Percentiles rank a stretch among this genome's conserved stretches.
phyloP scores from a whole-genome alignment of 768 basidiomycete genomes.

The Panaeolus cyanescens region DNA sequence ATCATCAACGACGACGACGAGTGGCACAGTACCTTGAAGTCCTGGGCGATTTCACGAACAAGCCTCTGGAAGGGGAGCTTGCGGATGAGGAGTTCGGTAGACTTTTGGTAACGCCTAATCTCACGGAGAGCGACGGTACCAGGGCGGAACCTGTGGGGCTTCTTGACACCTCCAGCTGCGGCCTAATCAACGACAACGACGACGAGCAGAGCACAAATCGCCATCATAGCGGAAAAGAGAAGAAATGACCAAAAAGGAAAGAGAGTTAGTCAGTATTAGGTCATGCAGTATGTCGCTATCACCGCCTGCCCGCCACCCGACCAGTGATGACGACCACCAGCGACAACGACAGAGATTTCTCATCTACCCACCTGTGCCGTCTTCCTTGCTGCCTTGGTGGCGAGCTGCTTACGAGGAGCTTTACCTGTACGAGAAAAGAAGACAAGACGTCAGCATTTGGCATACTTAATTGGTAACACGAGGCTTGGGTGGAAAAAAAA shows the following conservation, averaged over 20 bases:
- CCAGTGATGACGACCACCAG: constrained; percentile 17
- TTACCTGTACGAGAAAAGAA: constrained; percentile 55
- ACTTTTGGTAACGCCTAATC: constrained; percentile 98
- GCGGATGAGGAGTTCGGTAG: constrained; percentile 97
- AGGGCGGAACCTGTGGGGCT: constrained; percentile 96
- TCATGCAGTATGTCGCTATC: constrained; percentile 12
- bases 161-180: constrained; percentile 98
- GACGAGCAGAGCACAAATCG: not conserved
- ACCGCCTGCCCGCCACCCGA: not conserved
- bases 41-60: constrained; percentile 96
- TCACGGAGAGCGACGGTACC: constrained; percentile 99
- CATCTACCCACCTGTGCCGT: constrained; percentile 71
- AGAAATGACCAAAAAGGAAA: constrained; percentile 8
- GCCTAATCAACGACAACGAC: constrained; percentile 40
- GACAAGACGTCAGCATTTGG: constrained; percentile 14
- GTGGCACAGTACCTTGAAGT: constrained; percentile 81
- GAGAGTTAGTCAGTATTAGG: constrained; percentile 9
- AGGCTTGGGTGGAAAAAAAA: constrained; percentile 13
- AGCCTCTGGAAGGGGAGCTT: constrained; percentile 99
- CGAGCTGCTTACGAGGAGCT: constrained; percentile 92
- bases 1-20: not conserved
- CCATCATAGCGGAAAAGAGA: constrained; percentile 5
- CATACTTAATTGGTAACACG: constrained; percentile 14
- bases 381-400: constrained; percentile 94
- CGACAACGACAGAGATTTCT: constrained; percentile 26